phyloP scores from a whole-genome alignment of 768 basidiomycete genomes.

The Suillus decipiens region DNA sequence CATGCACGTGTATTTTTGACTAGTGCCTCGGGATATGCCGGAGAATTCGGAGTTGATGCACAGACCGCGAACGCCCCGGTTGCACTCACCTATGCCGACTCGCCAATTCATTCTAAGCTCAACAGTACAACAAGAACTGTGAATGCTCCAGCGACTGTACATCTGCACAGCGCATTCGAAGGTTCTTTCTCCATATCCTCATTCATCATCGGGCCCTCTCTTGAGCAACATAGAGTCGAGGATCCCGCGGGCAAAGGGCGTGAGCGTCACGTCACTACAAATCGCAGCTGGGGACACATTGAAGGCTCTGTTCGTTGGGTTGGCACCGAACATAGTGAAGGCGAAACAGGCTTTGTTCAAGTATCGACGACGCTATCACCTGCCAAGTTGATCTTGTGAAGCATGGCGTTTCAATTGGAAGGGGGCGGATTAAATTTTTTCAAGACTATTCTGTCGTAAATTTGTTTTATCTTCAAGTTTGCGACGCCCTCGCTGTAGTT shows the following conservation, averaged over 20 bases:
- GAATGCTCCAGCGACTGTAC: slow-evolving; percentile 38
- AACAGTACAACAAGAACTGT: slow-evolving; percentile 29
- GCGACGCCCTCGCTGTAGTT: not conserved
- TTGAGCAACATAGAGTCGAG: slow-evolving; percentile 3
- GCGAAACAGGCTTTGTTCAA: not conserved
- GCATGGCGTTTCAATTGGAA: not conserved
- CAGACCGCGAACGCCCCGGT: slow-evolving; percentile 37
- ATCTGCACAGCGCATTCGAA: slow-evolving; percentile 39
- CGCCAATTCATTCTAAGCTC: slow-evolving; percentile 38
- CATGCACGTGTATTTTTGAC: slow-evolving; percentile 16
- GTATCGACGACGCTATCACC: slow-evolving; percentile 7
- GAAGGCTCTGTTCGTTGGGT: slow-evolving; percentile 11
- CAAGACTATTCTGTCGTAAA: not conserved
- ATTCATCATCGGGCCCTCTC: slow-evolving; percentile 16
- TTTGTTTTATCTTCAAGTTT: not conserved
- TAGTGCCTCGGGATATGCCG: slow-evolving; percentile 19
- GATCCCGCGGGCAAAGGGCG: slow-evolving; percentile 9
- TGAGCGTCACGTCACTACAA: not conserved
- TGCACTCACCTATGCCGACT: slow-evolving; percentile 29
- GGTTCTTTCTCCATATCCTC: slow-evolving; percentile 36
- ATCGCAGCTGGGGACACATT: not conserved
- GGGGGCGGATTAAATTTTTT: not conserved
- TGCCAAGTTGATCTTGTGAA: slow-evolving; percentile 9
- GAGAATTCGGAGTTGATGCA: slow-evolving; percentile 34
- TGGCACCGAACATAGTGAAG: not conserved